Conservation (phyloP, 2,329 filamentous ascomycete genomes). For the Diaporthe batatas region DNA sequence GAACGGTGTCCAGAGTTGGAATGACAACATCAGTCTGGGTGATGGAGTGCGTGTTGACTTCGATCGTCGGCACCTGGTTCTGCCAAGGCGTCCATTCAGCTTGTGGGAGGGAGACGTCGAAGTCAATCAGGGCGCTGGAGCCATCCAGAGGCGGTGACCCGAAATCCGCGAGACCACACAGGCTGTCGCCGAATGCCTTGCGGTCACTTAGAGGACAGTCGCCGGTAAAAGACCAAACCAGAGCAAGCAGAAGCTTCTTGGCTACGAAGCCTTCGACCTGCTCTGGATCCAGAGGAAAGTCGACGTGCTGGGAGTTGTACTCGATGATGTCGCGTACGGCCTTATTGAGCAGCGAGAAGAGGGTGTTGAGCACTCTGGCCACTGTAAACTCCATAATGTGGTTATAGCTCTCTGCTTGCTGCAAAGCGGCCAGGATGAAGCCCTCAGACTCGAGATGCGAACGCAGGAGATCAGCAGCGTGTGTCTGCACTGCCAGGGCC, state of each 20-base stretch:
- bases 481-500: constrained; percentile 81
- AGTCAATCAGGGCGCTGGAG: constrained; percentile 91
- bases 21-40: constrained; percentile 99
- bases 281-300: constrained; percentile 92
- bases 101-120: constrained; percentile 87
- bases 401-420: constrained; percentile 81
- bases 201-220: constrained; percentile 92
- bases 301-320: constrained; percentile 93
- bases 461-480: constrained; percentile 84
- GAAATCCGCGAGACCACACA: constrained; percentile 86
- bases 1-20: constrained; percentile 95
- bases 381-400: constrained; percentile 99
- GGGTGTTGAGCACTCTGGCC: constrained; percentile 88
- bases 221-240: constrained; percentile 96
- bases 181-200: constrained; percentile 88
- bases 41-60: constrained; percentile 98
- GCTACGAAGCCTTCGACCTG: constrained; percentile 90
- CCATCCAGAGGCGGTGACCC: constrained; percentile 86
- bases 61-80: constrained; percentile 91
- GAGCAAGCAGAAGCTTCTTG: constrained; percentile 92
- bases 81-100: constrained; percentile 95
- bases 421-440: constrained; percentile 83
- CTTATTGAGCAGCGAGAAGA: constrained; percentile 97
- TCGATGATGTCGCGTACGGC: constrained; percentile 91
- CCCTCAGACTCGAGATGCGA: constrained; percentile 82